phyloP scores from a whole-genome alignment of 1,139 yeast genomes.

The Hansenula lynferdii region DNA sequence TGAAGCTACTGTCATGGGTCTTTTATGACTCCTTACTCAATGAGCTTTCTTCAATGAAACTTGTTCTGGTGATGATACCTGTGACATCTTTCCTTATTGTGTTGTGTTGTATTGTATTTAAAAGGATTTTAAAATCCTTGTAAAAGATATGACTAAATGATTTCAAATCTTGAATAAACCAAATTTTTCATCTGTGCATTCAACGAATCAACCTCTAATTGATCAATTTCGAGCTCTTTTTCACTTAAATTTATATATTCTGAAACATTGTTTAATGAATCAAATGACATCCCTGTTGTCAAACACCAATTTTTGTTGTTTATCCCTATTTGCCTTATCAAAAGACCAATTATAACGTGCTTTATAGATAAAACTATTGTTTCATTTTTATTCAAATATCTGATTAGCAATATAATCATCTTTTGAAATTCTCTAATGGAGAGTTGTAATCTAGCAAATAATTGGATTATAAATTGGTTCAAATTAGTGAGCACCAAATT shows the following conservation, averaged over 20 bases:
- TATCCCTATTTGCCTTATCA: slow-evolving; percentile 2
- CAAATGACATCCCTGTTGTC: neutral
- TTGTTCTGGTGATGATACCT: too few relatives aligned
- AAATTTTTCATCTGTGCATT: slow-evolving; percentile 2
- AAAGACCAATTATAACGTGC: slow-evolving; percentile 5
- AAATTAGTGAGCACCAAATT: slow-evolving; percentile 1
- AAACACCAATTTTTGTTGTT: neutral
- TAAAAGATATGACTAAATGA: too few relatives aligned
- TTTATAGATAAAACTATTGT: slow-evolving; percentile 4
- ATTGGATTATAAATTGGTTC: slow-evolving; percentile 1
- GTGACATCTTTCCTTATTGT: too few relatives aligned
- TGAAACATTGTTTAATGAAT: neutral
- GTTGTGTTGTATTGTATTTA: neutral
- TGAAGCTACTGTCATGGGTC: too few relatives aligned
- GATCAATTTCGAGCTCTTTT: neutral
- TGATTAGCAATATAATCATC: slow-evolving; percentile 7
- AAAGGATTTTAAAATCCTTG: too few relatives aligned
- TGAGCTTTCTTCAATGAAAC: too few relatives aligned
- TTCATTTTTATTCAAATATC: slow-evolving; percentile 2
- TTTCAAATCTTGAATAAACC: neutral
- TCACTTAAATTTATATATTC: neutral
- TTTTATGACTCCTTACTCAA: too few relatives aligned
- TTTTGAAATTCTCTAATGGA: slow-evolving; percentile 8
- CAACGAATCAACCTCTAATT: neutral
- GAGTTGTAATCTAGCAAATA: slow-evolving; percentile 5